These are phyloP conservation scores for Dissoconium aciculare DNA, from an alignment of 2,329 filamentous ascomycete genomes.

Conservation along the genomic window DNA sequence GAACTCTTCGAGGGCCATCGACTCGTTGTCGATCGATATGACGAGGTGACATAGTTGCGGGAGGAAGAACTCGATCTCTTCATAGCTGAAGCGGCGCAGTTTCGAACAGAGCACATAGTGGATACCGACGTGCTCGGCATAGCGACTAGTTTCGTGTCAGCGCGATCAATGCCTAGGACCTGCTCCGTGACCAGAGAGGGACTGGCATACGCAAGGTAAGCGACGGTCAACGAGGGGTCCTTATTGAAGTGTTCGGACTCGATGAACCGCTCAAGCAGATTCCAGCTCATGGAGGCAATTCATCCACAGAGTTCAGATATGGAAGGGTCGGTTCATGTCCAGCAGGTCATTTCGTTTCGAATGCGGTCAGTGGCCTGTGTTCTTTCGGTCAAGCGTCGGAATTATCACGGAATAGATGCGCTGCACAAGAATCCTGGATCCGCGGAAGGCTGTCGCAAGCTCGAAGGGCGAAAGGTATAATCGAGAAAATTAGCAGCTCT, in stretches of 20 bases:
- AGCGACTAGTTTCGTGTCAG: conserved; percentile 44
- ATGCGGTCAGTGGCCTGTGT: too few species aligned
- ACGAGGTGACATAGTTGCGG: conserved; percentile 74
- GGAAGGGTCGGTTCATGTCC: too few species aligned
- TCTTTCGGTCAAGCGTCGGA: too few species aligned
- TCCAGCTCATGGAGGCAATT: conserved; percentile 51
- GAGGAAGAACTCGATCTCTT: conserved; percentile 86
- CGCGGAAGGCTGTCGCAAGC: too few species aligned
- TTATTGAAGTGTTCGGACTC: conserved; percentile 90
- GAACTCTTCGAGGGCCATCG: conserved; percentile 80
- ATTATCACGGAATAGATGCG: too few species aligned
- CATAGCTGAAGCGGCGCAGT: conserved; percentile 75
- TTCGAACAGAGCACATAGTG: conserved; percentile 82
- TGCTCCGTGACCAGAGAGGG: too few species aligned
- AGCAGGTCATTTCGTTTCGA: too few species aligned
- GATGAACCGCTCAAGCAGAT: conserved; percentile 78
- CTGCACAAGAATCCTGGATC: too few species aligned
- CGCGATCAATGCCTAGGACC: too few species aligned
- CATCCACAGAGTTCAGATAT: too few species aligned
- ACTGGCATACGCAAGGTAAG: conserved; percentile 64
- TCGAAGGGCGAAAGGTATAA: too few species aligned
- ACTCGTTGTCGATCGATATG: conserved; percentile 80
- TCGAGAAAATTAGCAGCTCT: too few species aligned
- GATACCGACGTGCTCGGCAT: conserved; percentile 79
- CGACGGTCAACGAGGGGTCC: conserved; percentile 75